Evolutionary conservation across 179 eudicot genomes (phyloP).

Genomic region (Spinacia oleracea): DNA sequence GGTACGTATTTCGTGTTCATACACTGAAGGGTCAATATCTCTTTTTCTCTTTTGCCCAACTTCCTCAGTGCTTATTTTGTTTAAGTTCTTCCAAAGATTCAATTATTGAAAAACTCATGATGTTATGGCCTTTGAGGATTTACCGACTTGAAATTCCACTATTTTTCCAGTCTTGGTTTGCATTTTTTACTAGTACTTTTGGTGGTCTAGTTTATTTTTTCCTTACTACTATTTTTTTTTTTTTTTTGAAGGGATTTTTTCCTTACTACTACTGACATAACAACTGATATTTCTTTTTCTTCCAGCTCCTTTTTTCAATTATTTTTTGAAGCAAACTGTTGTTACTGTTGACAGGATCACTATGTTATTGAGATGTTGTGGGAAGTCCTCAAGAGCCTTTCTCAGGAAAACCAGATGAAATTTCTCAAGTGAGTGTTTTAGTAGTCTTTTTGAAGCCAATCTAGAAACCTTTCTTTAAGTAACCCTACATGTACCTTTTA

Average conservation of each 20-base stretch:
- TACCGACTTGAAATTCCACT: not conserved
- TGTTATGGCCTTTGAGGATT: not conserved
- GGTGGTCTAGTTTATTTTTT: not conserved
- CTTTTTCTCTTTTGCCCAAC: not conserved
- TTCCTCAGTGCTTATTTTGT: not conserved
- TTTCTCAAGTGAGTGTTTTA: slow-evolving; percentile 79
- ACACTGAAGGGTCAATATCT: not conserved
- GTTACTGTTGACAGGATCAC: slow-evolving; percentile 71
- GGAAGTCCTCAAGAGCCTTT: slow-evolving; percentile 79
- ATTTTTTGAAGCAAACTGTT: not conserved
- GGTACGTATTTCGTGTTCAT: not conserved
- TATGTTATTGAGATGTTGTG: slow-evolving; percentile 92
- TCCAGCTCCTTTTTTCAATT: not conserved
- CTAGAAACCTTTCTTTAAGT: not conserved
- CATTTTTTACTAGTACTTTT: not conserved
- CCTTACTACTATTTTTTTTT: no score
- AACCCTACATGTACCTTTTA: not conserved
- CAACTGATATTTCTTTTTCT: not conserved
- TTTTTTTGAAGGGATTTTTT: no score
- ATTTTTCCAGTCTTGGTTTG: not conserved
- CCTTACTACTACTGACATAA: not conserved
- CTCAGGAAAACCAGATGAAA: slow-evolving; percentile 75
- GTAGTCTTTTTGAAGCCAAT: not conserved
- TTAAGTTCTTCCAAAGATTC: not conserved
- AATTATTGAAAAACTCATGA: not conserved